These are phyloP conservation scores for Neurospora sp. DNA, from an alignment of 2,329 filamentous ascomycete genomes.

Conservation along the genomic window DNA sequence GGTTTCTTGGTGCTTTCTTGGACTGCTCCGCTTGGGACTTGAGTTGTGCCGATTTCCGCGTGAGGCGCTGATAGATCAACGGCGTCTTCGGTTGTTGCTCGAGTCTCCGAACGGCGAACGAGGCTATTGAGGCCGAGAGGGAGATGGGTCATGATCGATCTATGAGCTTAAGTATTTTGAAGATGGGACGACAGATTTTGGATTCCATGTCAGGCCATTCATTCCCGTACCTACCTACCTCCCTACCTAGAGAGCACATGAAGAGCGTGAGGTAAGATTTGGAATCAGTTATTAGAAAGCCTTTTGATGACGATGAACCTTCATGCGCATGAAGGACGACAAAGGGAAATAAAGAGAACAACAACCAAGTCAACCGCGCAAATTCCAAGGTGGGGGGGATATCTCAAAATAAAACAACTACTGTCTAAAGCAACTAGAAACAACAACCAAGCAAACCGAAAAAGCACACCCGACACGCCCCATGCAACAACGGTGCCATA, in stretches of 20 bases:
- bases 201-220: not conserved
- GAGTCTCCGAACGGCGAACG: not conserved
- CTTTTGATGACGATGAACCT: not conserved
- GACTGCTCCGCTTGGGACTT: not conserved
- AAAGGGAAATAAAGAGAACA: not conserved
- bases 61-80: not conserved
- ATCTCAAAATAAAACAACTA: not conserved
- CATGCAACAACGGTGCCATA: not conserved
- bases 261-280: not conserved
- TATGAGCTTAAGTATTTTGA: too few relatives aligned
- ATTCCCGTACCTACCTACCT: not conserved
- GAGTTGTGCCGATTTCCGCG: not conserved
- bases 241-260: not conserved
- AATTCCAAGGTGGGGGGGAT: not conserved
- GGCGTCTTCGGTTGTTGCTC: not conserved
- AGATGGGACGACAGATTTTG: not conserved
- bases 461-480: not conserved
- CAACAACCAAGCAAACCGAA: not conserved
- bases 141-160: not conserved
- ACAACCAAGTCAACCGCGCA: not conserved
- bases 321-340: not conserved
- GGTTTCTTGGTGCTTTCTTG: not conserved
- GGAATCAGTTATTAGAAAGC: not conserved
- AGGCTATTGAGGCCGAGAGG: too few relatives aligned
- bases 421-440: not conserved